Conservation (phyloP, 768 basidiomycete genomes). For the Coprinopsis strossmayeri region DNA sequence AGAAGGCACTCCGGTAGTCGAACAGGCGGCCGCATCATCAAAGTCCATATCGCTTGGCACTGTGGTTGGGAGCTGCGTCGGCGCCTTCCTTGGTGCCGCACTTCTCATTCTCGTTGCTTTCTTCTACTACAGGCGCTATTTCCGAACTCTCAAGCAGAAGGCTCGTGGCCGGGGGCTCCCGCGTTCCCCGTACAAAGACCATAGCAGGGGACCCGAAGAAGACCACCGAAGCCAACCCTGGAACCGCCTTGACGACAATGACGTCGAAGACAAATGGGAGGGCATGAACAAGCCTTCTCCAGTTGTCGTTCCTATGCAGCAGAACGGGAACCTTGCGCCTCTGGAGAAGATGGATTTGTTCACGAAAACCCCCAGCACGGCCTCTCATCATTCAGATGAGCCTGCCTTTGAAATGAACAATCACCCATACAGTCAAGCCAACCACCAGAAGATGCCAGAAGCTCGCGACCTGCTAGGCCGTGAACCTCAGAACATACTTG, state of each 20-base stretch:
- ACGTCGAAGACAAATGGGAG: constrained; percentile 36
- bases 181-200: constrained; percentile 19
- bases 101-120: constrained; percentile 45
- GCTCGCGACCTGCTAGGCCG: constrained; percentile 39
- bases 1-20: no score
- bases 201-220: constrained; percentile 28
- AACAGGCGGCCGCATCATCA: constrained; percentile 18
- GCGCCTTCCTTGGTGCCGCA: constrained; percentile 48
- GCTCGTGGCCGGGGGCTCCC: constrained; percentile 21
- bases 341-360: constrained; percentile 61
- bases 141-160: constrained; percentile 30
- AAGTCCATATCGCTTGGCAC: constrained; percentile 39
- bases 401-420: constrained; percentile 31
- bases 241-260: constrained; percentile 48
- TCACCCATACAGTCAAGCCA: constrained; percentile 54
- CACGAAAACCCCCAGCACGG: constrained; percentile 51
- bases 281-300: constrained; percentile 25
- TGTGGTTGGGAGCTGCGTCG: constrained; percentile 60
- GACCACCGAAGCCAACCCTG: constrained; percentile 44
- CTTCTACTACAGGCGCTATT: constrained; percentile 49
- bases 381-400: constrained; percentile 22
- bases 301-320: not conserved
- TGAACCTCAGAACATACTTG: constrained; percentile 8
- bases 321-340: constrained; percentile 26
- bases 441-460: constrained; percentile 32